A percentile compares a stretch with the other conserved stretches of the same genome.
Conservation (phyloP, 306 rosid species). For the Vigna angularis region DNA sequence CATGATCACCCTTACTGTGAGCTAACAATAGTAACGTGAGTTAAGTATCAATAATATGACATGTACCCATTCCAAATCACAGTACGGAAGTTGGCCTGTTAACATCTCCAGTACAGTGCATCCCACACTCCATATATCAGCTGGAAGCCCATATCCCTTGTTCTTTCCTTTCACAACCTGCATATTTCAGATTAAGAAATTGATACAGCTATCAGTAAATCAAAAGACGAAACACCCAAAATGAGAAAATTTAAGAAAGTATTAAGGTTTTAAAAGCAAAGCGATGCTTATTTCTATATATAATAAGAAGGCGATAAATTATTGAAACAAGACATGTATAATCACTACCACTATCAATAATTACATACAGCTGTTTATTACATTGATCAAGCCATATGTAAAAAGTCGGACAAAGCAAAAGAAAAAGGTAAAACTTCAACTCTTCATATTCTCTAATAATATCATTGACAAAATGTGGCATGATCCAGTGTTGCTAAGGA, state of each 20-base stretch:
- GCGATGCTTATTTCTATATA: neutral
- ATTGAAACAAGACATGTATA: conserved; percentile 5
- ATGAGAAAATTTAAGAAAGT: conserved; percentile 16
- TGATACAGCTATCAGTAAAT: conserved; percentile 27
- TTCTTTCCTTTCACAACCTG: conserved; percentile 86
- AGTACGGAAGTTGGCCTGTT: conserved; percentile 74
- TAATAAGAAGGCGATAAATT: conserved; percentile 10
- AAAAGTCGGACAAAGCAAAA: conserved; percentile 20
- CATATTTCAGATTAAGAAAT: conserved; percentile 42
- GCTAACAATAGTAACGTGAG: conserved; percentile 22
- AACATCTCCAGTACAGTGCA: conserved; percentile 97
- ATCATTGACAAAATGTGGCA: neutral
- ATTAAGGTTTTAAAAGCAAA: conserved; percentile 22
- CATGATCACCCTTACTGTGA: conserved; percentile 5
- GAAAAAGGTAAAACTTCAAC: neutral
- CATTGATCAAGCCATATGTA: conserved; percentile 19
- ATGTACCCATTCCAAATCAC: conserved; percentile 68
- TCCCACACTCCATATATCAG: conserved; percentile 99
- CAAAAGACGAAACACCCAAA: conserved; percentile 13
- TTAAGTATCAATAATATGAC: conserved; percentile 30
- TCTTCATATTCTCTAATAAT: conserved; percentile 11
- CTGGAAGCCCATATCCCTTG: conserved; percentile 87
- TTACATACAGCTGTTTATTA: conserved; percentile 20
- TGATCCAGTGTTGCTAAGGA: neutral
- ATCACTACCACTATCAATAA: neutral